These are phyloP conservation scores for Zanthoxylum bungeanum DNA, from an alignment of 345 rosid species.

Conservation along the genomic window DNA sequence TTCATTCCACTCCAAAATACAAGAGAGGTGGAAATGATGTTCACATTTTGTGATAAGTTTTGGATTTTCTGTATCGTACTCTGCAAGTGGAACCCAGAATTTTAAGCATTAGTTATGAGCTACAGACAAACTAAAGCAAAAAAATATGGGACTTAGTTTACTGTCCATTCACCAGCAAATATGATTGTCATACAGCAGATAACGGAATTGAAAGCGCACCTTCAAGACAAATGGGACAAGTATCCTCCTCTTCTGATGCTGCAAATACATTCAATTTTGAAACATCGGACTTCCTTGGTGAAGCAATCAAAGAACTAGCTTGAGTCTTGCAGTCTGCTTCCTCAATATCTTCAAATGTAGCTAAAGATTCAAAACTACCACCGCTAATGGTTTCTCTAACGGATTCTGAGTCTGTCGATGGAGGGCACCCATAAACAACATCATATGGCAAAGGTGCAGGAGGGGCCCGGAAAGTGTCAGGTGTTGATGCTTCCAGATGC, in stretches of 20 bases:
- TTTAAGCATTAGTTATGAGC: constrained; percentile 11
- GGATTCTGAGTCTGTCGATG: constrained; percentile 33
- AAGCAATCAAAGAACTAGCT: constrained; percentile 38
- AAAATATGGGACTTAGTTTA: neutral
- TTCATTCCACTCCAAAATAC: constrained; percentile 94
- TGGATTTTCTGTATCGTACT: constrained; percentile 78
- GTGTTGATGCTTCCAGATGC: constrained; percentile 54
- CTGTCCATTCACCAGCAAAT: constrained; percentile 3
- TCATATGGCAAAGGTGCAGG: constrained; percentile 77
- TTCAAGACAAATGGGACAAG: constrained; percentile 88
- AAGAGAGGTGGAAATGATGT: constrained; percentile 82
- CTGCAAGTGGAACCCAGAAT: constrained; percentile 40
- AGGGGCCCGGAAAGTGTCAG: constrained; percentile 68
- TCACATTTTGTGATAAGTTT: constrained; percentile 71
- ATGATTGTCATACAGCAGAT: neutral
- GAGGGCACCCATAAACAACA: constrained; percentile 45
- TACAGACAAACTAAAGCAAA: neutral
- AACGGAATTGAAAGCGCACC: constrained; percentile 36
- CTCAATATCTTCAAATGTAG: constrained; percentile 40
- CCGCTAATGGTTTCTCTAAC: constrained; percentile 33
- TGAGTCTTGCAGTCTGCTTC: constrained; percentile 48
- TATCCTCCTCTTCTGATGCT: constrained; percentile 66
- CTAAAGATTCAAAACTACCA: constrained; percentile 37
- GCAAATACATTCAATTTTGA: constrained; percentile 32
- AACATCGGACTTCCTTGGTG: constrained; percentile 49